Evolutionary conservation across 805 yeast genomes (phyloP).

Genomic region (Lachancea nothofagi): DNA sequence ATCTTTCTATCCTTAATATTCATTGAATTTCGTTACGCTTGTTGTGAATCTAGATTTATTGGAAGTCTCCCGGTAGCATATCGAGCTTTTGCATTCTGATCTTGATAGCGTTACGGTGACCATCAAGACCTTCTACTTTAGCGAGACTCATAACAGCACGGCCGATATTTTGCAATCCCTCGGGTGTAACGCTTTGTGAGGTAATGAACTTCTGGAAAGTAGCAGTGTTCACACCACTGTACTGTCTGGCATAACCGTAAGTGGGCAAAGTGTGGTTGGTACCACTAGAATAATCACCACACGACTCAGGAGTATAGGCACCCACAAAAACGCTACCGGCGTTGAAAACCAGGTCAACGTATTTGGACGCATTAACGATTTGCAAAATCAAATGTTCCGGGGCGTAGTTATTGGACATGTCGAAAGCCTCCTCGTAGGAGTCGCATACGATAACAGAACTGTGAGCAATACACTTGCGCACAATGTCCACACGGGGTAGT

Average conservation of each 20-base stretch:
- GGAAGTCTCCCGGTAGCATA: slow-evolving; percentile 36
- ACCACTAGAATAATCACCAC: slow-evolving; percentile 98
- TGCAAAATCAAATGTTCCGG: slow-evolving; percentile 97
- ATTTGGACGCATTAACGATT: slow-evolving; percentile 68
- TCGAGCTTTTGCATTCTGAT: slow-evolving; percentile 85
- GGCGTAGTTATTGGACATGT: slow-evolving; percentile 85
- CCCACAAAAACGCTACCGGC: slow-evolving; percentile 98
- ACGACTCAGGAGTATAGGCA: slow-evolving; percentile 91
- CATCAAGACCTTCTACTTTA: slow-evolving; percentile 93
- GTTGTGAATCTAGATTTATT: too few species aligned
- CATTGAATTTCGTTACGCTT: too few species aligned
- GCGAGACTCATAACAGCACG: slow-evolving; percentile 94
- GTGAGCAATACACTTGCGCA: slow-evolving; percentile 86
- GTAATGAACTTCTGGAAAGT: slow-evolving; percentile 95
- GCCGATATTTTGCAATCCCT: slow-evolving; percentile 87
- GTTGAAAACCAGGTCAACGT: slow-evolving; percentile 70
- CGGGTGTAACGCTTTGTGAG: slow-evolving; percentile 79
- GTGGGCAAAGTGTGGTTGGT: slow-evolving; percentile 98
- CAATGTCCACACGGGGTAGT: slow-evolving; percentile 89
- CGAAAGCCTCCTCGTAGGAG: slow-evolving; percentile 72
- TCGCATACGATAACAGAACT: slow-evolving; percentile 73
- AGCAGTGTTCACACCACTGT: slow-evolving; percentile 93
- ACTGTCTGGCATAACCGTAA: slow-evolving; percentile 96
- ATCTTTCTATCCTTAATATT: too few species aligned
- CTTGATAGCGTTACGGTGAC: slow-evolving; percentile 94